phyloP scores from a whole-genome alignment of 1,284 basidiomycete species.

The Chiua sp. region DNA sequence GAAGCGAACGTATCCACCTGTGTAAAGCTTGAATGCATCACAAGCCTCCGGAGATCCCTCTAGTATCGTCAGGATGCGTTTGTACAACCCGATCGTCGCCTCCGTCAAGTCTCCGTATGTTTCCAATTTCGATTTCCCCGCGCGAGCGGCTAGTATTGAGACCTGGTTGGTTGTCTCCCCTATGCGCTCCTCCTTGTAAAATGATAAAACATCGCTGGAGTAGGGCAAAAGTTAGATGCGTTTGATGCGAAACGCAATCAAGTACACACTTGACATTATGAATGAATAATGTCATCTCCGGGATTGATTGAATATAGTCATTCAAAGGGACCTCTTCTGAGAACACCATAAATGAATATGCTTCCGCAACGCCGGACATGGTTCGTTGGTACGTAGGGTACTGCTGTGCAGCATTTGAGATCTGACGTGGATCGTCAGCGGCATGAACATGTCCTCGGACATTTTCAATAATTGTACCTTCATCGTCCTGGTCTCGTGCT shows the following conservation, averaged over 20 bases:
- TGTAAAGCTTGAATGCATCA: constrained; percentile 23
- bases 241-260: not conserved
- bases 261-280: constrained; percentile 39
- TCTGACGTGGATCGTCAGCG: constrained; percentile 13
- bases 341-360: constrained; percentile 38
- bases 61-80: constrained; percentile 23
- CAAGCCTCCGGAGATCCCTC: constrained; percentile 20
- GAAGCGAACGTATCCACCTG: constrained; percentile 27
- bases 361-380: constrained; percentile 35
- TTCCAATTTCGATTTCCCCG: constrained; percentile 29
- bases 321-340: constrained; percentile 29
- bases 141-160: constrained; percentile 32
- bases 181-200: constrained; percentile 46
- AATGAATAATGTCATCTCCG: constrained; percentile 37
- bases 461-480: constrained; percentile 1
- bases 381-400: constrained; percentile 38
- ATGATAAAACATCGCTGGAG: constrained; percentile 45
- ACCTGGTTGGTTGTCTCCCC: constrained; percentile 42
- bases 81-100: constrained; percentile 22
- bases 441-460: not conserved
- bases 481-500: constrained; percentile 34
- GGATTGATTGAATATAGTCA: constrained; percentile 41
- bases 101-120: constrained; percentile 29
- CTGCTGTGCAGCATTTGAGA: constrained; percentile 15
- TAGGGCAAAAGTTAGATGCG: not conserved